Evolutionary conservation across 192 early-diverging fungal genomes (phyloP).

Genomic region (Funneliformis mosseae): DNA sequence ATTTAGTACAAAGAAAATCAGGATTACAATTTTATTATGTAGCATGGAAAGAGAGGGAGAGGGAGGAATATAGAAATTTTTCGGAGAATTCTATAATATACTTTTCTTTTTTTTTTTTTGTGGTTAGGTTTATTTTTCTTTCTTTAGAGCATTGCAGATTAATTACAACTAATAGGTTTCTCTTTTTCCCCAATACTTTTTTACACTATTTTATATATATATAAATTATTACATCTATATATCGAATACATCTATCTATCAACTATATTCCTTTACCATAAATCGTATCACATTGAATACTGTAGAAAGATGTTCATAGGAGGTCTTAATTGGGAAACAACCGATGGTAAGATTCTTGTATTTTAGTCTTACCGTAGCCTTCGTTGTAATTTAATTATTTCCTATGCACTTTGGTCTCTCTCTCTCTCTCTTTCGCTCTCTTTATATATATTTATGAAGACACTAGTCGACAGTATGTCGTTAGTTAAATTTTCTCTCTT

Average conservation of each 20-base stretch:
- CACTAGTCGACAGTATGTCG: not conserved
- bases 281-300: constrained; percentile 20
- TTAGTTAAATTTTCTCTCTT: not conserved
- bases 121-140: constrained; percentile 24
- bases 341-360: constrained; percentile 66
- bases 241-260: constrained; percentile 12
- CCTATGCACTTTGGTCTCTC: not conserved
- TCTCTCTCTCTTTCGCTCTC: constrained; percentile 15
- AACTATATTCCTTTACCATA: constrained; percentile 13
- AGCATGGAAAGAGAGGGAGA: constrained; percentile 30
- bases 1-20: not conserved
- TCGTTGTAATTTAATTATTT: constrained; percentile 8
- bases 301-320: constrained; percentile 82
- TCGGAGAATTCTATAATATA: constrained; percentile 5
- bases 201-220: constrained; percentile 13
- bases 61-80: constrained; percentile 8
- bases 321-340: constrained; percentile 82
- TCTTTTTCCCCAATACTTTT: constrained; percentile 20
- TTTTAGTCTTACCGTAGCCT: constrained; percentile 25
- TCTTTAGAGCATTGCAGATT: constrained; percentile 26
- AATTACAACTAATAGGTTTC: constrained; percentile 34
- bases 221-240: constrained; percentile 15
- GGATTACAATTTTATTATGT: not conserved
- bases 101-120: not conserved
- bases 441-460: constrained; percentile 1